Evolutionary conservation across 2,329 filamentous ascomycete species (phyloP).

Genomic region (Exophiala sp.): DNA sequence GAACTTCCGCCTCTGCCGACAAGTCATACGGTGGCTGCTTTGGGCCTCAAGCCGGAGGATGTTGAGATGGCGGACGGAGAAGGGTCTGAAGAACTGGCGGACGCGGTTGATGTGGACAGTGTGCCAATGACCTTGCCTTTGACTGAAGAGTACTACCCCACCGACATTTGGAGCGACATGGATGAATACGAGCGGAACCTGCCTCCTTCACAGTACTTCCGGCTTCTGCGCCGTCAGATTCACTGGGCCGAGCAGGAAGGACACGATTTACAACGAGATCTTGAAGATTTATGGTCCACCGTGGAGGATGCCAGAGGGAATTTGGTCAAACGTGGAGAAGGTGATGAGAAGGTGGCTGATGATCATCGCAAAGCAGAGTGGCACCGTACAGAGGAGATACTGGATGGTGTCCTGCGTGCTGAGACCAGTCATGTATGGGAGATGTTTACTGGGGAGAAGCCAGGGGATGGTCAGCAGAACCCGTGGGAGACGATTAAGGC

Average conservation of each 20-base stretch:
- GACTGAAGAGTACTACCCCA: slow-evolving; percentile 29
- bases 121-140: slow-evolving; percentile 34
- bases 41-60: slow-evolving; percentile 29
- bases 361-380: slow-evolving; percentile 23
- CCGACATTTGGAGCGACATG: slow-evolving; percentile 40
- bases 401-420: slow-evolving; percentile 22
- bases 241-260: slow-evolving; percentile 47
- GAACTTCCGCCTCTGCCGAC: slow-evolving; percentile 28
- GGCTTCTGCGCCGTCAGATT: slow-evolving; percentile 46
- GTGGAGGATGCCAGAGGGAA: slow-evolving; percentile 25
- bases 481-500: slow-evolving; percentile 16
- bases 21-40: slow-evolving; percentile 8
- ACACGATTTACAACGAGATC: slow-evolving; percentile 36
- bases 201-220: slow-evolving; percentile 41
- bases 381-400: slow-evolving; percentile 22
- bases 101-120: slow-evolving; percentile 35
- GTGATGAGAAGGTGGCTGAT: slow-evolving; percentile 26
- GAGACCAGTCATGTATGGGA: slow-evolving; percentile 13
- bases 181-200: slow-evolving; percentile 44
- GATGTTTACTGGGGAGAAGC: slow-evolving; percentile 15
- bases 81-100: slow-evolving; percentile 20
- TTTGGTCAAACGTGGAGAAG: slow-evolving; percentile 12
- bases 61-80: slow-evolving; percentile 31
- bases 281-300: slow-evolving; percentile 19
- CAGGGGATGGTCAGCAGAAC: slow-evolving; percentile 7